Evolutionary conservation across 129 eudicot species (phyloP), one percentile per base, ranked within the genome.

Genomic region (Dittrichia graveolens): DNA sequence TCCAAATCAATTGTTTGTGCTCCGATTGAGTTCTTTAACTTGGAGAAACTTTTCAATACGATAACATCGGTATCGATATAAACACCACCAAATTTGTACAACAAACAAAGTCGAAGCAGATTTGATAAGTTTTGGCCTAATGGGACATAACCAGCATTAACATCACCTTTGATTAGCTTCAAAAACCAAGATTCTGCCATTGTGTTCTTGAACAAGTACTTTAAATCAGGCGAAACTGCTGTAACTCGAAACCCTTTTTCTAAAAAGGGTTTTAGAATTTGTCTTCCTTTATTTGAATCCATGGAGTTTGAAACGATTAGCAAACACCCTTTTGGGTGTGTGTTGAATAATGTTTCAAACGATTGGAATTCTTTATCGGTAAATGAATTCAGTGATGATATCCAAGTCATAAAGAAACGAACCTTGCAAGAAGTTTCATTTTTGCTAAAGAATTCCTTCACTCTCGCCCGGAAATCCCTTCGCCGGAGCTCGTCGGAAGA

Each of bases 321-420:
- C 74, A 94, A 73, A 76, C 98, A 94, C 24, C 88, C 97, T 60
- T 90, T 81, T 38, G 95, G 91, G 74, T 94, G 97, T 19, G 88
- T 71, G 42, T 76, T 87, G 61, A 94, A 94, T 50, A 94, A 68
- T 56, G 96, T 80, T 65, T 85, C 95, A 8, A 90, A 52, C 8
- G 84, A 66, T 8, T 82, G 72, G 3, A 80, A 10, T 67, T 94
- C 98, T 63, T 96, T 85, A 3, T 75, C 67, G 38, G 86, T 76
- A 77, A 94, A 94, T 12, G 91, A 77, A 61, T 79, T 83, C 10
- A 79, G 31, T 8, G 97, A 81, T 50, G 98, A 90, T 64, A 94
- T 94, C 98, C 98, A 94, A 11, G 98, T 94, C 98, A 94, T 90
- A 79, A 90, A 94, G 72, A 94, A 86, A 24, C 93, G 88, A 71